Conservation (phyloP, 2,329 filamentous ascomycete genomes). For the Sphaerulina populicola region DNA sequence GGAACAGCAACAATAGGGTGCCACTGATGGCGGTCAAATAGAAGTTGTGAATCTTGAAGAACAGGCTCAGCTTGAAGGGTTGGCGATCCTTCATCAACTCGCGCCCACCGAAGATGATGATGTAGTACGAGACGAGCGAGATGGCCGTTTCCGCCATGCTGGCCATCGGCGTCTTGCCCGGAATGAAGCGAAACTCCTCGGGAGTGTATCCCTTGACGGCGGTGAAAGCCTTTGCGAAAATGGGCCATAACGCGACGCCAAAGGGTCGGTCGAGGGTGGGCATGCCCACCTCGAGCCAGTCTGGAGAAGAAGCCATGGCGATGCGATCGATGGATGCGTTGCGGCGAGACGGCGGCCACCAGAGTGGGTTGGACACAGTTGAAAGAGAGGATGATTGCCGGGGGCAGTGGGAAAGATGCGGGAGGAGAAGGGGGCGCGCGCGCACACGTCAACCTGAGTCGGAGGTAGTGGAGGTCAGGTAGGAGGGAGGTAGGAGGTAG, state of each 20-base stretch:
- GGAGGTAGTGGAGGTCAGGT: no score
- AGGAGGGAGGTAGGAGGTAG: no score
- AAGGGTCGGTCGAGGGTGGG: slow-evolving; percentile 89
- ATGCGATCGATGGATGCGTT: slow-evolving; percentile 33
- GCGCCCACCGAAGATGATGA: slow-evolving; percentile 84
- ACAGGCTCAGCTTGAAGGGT: slow-evolving; percentile 74
- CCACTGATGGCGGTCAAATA: slow-evolving; percentile 80
- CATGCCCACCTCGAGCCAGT: slow-evolving; percentile 48
- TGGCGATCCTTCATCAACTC: slow-evolving; percentile 83
- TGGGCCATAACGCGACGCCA: slow-evolving; percentile 82
- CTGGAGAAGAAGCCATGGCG: slow-evolving; percentile 31
- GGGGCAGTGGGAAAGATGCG: no score
- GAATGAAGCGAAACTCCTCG: slow-evolving; percentile 75
- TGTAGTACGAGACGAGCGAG: slow-evolving; percentile 81
- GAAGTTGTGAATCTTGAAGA: slow-evolving; percentile 97
- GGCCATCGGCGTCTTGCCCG: slow-evolving; percentile 78
- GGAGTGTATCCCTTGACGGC: slow-evolving; percentile 69
- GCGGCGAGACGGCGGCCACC: no score
- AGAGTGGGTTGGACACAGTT: no score
- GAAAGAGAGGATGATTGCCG: no score
- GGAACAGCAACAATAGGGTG: slow-evolving; percentile 70
- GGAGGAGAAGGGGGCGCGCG: no score
- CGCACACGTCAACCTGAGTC: no score
- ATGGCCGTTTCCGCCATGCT: slow-evolving; percentile 74
- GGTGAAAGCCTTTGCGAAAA: slow-evolving; percentile 83